These are phyloP conservation scores for Aspergillus tanneri DNA, from an alignment of 2,329 filamentous ascomycete species.

Conservation along the genomic window DNA sequence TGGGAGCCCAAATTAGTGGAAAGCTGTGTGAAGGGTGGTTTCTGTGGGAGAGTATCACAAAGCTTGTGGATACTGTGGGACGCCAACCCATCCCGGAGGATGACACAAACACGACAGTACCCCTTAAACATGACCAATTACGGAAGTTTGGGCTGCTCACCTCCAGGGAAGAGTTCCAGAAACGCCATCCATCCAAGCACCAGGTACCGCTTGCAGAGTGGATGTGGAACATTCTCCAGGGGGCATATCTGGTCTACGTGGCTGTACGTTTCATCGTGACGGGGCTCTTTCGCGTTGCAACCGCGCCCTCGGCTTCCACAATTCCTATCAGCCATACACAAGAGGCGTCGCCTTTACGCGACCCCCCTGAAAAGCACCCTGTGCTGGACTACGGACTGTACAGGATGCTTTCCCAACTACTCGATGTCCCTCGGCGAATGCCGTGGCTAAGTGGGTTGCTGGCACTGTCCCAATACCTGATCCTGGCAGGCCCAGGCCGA, in stretches of 20 bases:
- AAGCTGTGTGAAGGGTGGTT: constrained; percentile 86
- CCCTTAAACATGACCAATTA: constrained; percentile 45
- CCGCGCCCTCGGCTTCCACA: constrained; percentile 37
- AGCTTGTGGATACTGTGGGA: constrained; percentile 57
- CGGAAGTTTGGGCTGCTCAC: constrained; percentile 59
- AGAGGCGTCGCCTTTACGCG: constrained; percentile 33
- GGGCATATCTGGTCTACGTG: constrained; percentile 54
- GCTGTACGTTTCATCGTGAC: constrained; percentile 65
- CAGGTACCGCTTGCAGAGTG: constrained; percentile 40
- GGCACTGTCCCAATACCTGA: constrained; percentile 72
- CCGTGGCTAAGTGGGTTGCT: constrained; percentile 80
- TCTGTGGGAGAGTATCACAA: constrained; percentile 79
- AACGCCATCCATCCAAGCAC: constrained; percentile 26
- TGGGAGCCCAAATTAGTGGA: constrained; percentile 76
- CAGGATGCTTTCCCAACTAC: constrained; percentile 68
- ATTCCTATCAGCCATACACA: constrained; percentile 26
- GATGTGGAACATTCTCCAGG: constrained; percentile 56
- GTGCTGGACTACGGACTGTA: constrained; percentile 76
- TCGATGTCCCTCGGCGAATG: constrained; percentile 77
- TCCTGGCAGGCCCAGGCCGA: constrained; percentile 70
- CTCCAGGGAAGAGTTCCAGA: constrained; percentile 29
- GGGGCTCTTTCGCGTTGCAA: constrained; percentile 66
- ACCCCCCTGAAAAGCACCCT: constrained; percentile 50
- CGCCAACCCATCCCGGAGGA: constrained; percentile 19
- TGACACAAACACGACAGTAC: constrained; percentile 31